Conservation (phyloP, 1,139 yeast genomes). For the Tardiomyces depauwii region DNA sequence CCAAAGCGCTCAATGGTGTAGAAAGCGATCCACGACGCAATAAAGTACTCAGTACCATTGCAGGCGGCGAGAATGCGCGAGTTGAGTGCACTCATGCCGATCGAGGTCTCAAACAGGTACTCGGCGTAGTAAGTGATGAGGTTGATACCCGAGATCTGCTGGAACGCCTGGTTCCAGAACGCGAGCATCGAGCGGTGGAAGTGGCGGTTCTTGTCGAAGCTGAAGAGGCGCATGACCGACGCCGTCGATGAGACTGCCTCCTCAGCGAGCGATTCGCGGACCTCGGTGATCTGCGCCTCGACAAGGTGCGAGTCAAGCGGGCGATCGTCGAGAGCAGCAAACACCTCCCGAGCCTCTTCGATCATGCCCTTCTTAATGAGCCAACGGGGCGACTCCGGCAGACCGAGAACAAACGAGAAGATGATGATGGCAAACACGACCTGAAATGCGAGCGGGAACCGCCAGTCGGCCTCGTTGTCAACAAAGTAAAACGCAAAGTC, state of each 20-base stretch:
- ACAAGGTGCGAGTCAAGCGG: slow-evolving; percentile 18
- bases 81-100: slow-evolving; percentile 31
- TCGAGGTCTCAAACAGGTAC: slow-evolving; percentile 33
- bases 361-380: slow-evolving; percentile 30
- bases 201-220: slow-evolving; percentile 34
- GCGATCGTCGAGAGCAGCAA: slow-evolving; percentile 29
- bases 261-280: slow-evolving; percentile 13
- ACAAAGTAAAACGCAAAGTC: slow-evolving; percentile 37
- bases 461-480: slow-evolving; percentile 37
- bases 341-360: slow-evolving; percentile 39
- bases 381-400: slow-evolving; percentile 46
- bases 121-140: slow-evolving; percentile 44
- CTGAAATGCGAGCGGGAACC: slow-evolving; percentile 23
- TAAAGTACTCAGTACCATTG: slow-evolving; percentile 36
- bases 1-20: slow-evolving; percentile 42
- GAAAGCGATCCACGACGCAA: slow-evolving; percentile 36
- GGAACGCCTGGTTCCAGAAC: slow-evolving; percentile 43
- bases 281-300: slow-evolving; percentile 18
- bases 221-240: slow-evolving; percentile 21
- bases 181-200: slow-evolving; percentile 40
- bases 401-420: slow-evolving; percentile 11
- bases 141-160: slow-evolving; percentile 66
- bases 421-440: slow-evolving; percentile 23
- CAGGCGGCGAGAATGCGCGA: slow-evolving; percentile 34
- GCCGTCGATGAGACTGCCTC: slow-evolving; percentile 13